Evolutionary conservation across 164 flowering plant species (phyloP).

Genomic region (Litsea cubeba): DNA sequence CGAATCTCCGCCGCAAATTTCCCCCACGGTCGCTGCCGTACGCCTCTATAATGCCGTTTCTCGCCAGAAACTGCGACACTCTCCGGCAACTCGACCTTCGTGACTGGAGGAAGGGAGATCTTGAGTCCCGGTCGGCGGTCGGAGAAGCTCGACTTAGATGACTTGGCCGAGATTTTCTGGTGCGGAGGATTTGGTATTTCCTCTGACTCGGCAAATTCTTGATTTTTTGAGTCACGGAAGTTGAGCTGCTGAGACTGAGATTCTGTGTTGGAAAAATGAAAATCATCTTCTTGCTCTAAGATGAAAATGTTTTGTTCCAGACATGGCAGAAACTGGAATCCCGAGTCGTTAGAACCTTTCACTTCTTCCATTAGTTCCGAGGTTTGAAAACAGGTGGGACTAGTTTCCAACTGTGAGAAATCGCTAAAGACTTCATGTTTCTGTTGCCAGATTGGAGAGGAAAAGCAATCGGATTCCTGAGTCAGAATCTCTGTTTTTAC

Average conservation of each 20-base stretch:
- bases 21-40: slow-evolving; percentile 42
- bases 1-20: slow-evolving; percentile 48
- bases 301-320: background rate
- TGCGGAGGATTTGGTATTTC: background rate
- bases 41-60: slow-evolving; percentile 37
- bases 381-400: background rate
- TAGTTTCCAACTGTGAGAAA: background rate
- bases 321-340: background rate
- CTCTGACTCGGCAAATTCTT: background rate
- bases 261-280: too few relatives aligned
- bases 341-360: slow-evolving; percentile 4
- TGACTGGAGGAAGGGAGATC: slow-evolving; percentile 18
- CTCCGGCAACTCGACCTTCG: slow-evolving; percentile 6
- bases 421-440: background rate
- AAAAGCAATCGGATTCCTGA: background rate
- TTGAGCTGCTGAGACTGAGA: too few relatives aligned
- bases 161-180: slow-evolving; percentile 29
- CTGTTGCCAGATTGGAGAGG: background rate
- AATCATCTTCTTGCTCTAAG: background rate
- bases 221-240: background rate
- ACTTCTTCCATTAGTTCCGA: background rate
- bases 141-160: slow-evolving; percentile 22
- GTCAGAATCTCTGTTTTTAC: background rate
- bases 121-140: slow-evolving; percentile 23
- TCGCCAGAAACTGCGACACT: slow-evolving; percentile 16